phyloP scores from a whole-genome alignment of 169 alveolate species.

The Cryptosporidium baileyi region DNA sequence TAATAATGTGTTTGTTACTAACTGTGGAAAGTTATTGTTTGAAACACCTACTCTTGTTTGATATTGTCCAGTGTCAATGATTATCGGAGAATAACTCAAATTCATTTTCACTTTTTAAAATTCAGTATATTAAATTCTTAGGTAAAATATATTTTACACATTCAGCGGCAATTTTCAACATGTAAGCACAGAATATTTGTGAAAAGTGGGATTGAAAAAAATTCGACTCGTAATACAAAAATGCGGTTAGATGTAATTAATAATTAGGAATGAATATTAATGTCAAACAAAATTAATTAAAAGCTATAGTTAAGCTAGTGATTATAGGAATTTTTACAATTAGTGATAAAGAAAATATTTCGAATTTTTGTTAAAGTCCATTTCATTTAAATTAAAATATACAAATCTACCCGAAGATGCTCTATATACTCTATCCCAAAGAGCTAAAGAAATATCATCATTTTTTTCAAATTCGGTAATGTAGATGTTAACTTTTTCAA shows the following conservation, averaged over 20 bases:
- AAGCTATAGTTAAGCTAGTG: too few species aligned
- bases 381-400: constrained; percentile 1
- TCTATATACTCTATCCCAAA: constrained; percentile 85
- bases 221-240: too few species aligned
- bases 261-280: too few species aligned
- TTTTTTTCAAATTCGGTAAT: constrained; percentile 71
- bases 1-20: constrained; percentile 6
- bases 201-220: neutral
- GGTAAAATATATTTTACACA: neutral
- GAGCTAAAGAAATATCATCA: constrained; percentile 80
- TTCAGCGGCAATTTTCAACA: neutral
- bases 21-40: constrained; percentile 15
- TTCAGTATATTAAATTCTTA: neutral
- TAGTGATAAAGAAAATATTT: neutral
- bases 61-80: constrained; percentile 59
- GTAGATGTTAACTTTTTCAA: constrained; percentile 70
- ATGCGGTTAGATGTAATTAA: too few species aligned
- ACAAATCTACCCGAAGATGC: constrained; percentile 82
- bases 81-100: constrained; percentile 12
- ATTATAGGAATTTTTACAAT: too few species aligned
- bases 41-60: constrained; percentile 46
- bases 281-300: too few species aligned
- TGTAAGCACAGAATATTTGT: neutral
- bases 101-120: constrained; percentile 2
- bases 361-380: neutral